Evolutionary conservation across 2,329 filamentous ascomycete genomes (phyloP).

Genomic region (Cercospora sp.): DNA sequence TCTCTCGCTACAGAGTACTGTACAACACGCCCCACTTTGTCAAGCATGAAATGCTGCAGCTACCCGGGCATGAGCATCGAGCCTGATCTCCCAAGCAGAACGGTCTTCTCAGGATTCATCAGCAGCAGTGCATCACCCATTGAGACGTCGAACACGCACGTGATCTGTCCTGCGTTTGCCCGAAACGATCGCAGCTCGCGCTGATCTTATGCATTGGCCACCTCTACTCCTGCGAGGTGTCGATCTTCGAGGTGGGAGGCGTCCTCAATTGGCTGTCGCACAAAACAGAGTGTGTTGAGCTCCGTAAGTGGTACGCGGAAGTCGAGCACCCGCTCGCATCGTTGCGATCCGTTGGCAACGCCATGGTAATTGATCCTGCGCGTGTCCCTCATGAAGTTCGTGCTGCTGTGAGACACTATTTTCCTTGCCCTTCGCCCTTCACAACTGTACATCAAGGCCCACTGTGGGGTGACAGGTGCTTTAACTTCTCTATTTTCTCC

Average conservation of each 20-base stretch:
- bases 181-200: background rate
- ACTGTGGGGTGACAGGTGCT: background rate
- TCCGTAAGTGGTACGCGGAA: constrained; percentile 13
- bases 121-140: background rate
- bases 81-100: background rate
- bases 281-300: constrained; percentile 4
- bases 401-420: constrained; percentile 1
- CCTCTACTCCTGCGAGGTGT: constrained; percentile 2
- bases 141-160: background rate
- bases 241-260: background rate
- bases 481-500: background rate
- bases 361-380: constrained; percentile 2
- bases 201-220: constrained; percentile 11
- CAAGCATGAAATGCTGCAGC: background rate
- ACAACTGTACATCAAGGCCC: background rate
- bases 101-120: background rate
- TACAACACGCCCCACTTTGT: background rate
- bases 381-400: background rate
- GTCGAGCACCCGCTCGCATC: background rate
- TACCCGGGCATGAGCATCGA: background rate
- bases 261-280: constrained; percentile 2
- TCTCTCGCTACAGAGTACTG: background rate
- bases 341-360: constrained; percentile 2
- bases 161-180: constrained; percentile 7
- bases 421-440: background rate